Base-by-base conservation (phyloP, 768 basidiomycete genomes). In the Lactarius deliciosus region DNA sequence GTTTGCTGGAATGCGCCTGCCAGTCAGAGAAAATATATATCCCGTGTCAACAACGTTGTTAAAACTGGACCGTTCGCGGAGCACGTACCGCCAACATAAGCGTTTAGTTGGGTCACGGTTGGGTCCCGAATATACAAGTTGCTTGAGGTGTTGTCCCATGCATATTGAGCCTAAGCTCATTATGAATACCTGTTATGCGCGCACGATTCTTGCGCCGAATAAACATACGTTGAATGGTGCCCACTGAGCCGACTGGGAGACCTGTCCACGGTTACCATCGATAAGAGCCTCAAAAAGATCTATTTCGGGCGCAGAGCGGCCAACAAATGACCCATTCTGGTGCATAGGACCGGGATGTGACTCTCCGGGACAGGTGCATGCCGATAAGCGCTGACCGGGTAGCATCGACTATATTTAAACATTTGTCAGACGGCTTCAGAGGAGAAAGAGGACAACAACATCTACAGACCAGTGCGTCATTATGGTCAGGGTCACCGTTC, bases 201-300 rank as follows among this genome's bases (percentile, higher is more conserved):
- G 22, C 18, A 13, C 2, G 40, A 55, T 28, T 4, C 22, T 30
- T 38, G 32, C 8, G n/a, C 20, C 36, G 6, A 50, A 30, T 43
- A 55, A 50, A 60, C 60, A 57, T 56, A 70, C 56, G 55, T 63
- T 60, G 58, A 70, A 71, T 68, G 89, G 89, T 69, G 85, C 89
- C 86, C 87, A 91, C 76, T 96, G 94, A 30, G 85, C 90, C 16
- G 88, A 90, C 74, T 95, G 92, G 15, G 92, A 94, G 20, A 96
- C 92, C 66, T 86, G 81, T 15, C 82, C 84, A 6, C 74, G 82
- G 13, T 71, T 75, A 45, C 74, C 77, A 68, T 76, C 83, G 70
- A 83, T 83, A 77, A 90, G 87, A 8, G 94, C 93, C 77, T 96
- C 95, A 65, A 96, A 88, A 56, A 96, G 75, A 75, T 96, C 95